Conservation (phyloP, 164 flowering plant species). For the Dillenia turbinata region DNA sequence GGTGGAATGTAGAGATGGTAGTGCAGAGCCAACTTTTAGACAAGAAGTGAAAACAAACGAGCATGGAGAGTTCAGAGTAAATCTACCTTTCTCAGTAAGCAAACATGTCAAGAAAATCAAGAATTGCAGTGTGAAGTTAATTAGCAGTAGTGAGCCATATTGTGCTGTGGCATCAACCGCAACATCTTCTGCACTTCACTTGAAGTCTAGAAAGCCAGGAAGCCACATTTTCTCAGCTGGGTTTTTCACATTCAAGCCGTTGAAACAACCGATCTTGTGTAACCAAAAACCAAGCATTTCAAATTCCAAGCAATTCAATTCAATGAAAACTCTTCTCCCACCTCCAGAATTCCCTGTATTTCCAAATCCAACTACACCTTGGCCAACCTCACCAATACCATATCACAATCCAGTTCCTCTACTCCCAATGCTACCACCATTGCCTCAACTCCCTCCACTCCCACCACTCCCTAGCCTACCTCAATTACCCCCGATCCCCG, state of each 20-base stretch:
- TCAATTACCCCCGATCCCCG: slow-evolving; percentile 1
- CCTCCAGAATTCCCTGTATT: slow-evolving; percentile 6
- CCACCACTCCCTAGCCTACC: slow-evolving; percentile 25
- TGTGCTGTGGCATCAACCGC: slow-evolving; percentile 72
- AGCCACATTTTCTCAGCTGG: slow-evolving; percentile 60
- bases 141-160: slow-evolving; percentile 64
- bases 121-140: slow-evolving; percentile 57
- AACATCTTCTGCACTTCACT: slow-evolving; percentile 49
- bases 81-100: slow-evolving; percentile 55
- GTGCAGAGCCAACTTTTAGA: slow-evolving; percentile 27
- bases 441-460: slow-evolving; percentile 12
- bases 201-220: slow-evolving; percentile 55
- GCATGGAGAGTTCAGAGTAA: slow-evolving; percentile 57
- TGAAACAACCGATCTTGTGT: slow-evolving; percentile 50
- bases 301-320: slow-evolving; percentile 9
- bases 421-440: slow-evolving; percentile 7
- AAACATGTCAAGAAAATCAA: slow-evolving; percentile 56
- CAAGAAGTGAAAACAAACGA: slow-evolving; percentile 57
- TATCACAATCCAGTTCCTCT: slow-evolving; percentile 19
- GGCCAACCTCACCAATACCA: slow-evolving; percentile 11
- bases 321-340: slow-evolving; percentile 8
- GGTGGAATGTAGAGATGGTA: slow-evolving; percentile 42
- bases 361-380: background rate
- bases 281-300: slow-evolving; percentile 40
- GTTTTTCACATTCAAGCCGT: slow-evolving; percentile 63